Base-by-base conservation (phyloP, 2,329 filamentous ascomycete genomes). In the Rhytidhysteron rufulum region DNA sequence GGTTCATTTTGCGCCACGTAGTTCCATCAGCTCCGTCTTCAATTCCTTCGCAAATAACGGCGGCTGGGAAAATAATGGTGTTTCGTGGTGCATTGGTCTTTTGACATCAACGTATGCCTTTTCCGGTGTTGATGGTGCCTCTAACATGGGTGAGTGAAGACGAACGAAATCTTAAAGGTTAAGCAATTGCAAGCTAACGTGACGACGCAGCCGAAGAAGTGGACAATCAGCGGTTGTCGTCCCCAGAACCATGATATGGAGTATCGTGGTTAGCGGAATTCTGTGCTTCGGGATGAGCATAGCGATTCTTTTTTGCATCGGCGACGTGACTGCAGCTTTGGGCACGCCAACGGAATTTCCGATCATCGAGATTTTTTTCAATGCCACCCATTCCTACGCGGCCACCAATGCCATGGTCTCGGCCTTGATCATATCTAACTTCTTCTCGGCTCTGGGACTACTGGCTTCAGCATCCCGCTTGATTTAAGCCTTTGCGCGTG, bases 341-440 rank as follows among this genome's bases (percentile, higher is more conserved):
- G 48, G 54, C 6, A 21, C 41, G 3, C 29, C 34, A 2, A 53
- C 55, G 5, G 42, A 50, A 9, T 53, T 51, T n/a, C 71, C 77
- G 0, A 76, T 79, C 42, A 73, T 81, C 39, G 66, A 75, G 30
- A 70, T 76, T 29, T 76, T 80, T 43, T 38, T 45, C 4, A 37
- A 48, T 18, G 53, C 60, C 13, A 60, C 63, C 3, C 53, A 54
- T 2, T 64, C 61, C 2, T 45, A 42, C 13, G 47, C 45, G 6
- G 71, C 70, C 3, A 70, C 74, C 4, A 73, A 69, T 10, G 64
- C 71, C 20, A 73, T 80, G 63, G 66, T 69, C 0, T 62, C 67
- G 33, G 62, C 69, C 32, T 62, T 69, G 41, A 56, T 68, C 15
- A 49, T 62, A 1, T 51, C 69, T 2, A 62, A 66, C 21, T 66